Evolutionary conservation across 2,329 filamentous ascomycete species (phyloP).

Genomic region (Monosporascus ibericus): DNA sequence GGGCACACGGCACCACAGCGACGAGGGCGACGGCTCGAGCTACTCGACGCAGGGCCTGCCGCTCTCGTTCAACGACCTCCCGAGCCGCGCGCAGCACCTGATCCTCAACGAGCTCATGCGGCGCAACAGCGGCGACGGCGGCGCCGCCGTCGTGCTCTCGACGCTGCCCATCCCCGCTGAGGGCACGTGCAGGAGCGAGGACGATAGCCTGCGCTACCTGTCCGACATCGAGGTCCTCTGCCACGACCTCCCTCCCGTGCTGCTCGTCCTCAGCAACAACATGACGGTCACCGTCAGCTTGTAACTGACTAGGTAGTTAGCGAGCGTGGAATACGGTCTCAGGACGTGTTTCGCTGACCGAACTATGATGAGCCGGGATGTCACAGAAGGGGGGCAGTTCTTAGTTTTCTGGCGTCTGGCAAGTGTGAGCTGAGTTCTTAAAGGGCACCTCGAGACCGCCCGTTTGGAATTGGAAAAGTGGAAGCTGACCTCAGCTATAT

Average conservation of each 20-base stretch:
- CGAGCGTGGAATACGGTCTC: too few relatives aligned
- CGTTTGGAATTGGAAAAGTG: too few relatives aligned
- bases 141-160: constrained; percentile 69
- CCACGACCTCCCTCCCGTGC: constrained; percentile 65
- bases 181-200: constrained; percentile 66
- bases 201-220: constrained; percentile 67
- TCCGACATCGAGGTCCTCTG: constrained; percentile 74
- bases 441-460: too few relatives aligned
- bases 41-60: constrained; percentile 58
- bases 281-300: constrained; percentile 82
- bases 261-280: constrained; percentile 80
- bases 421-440: too few relatives aligned
- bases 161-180: constrained; percentile 77
- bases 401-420: too few relatives aligned
- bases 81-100: constrained; percentile 76
- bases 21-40: constrained; percentile 26
- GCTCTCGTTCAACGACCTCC: constrained; percentile 80
- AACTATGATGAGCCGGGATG: too few relatives aligned
- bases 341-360: too few relatives aligned
- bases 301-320: constrained; percentile 24
- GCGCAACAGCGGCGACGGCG: constrained; percentile 44
- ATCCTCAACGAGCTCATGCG: constrained; percentile 82
- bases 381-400: too few relatives aligned
- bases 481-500: too few relatives aligned
- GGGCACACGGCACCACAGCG: background rate